These are phyloP conservation scores for sorghum (Sorghum bicolor) DNA, from an alignment of 176 grass and related monocot species.

Conservation along the genomic window DNA sequence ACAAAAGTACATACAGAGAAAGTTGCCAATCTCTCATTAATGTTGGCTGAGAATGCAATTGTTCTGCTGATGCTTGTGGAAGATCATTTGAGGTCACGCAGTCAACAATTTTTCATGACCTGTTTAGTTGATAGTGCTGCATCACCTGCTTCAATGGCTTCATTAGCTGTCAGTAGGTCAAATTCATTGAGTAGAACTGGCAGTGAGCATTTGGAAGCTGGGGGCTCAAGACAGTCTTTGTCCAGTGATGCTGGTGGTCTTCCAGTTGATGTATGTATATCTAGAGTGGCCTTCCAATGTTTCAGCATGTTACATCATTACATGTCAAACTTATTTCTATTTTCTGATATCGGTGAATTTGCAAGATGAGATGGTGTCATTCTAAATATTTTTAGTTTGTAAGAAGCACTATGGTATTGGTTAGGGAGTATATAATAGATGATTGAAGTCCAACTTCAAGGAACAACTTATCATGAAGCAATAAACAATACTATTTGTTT, in stretches of 20 bases:
- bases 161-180: constrained; percentile 56
- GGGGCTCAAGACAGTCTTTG: constrained; percentile 57
- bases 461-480: neutral
- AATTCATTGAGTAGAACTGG: constrained; percentile 70
- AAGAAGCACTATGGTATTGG: neutral
- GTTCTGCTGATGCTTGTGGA: constrained; percentile 97
- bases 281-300: constrained; percentile 20
- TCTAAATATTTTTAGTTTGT: constrained; percentile 23
- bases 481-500: neutral
- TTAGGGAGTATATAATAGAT: constrained; percentile 20
- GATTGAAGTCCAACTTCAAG: constrained; percentile 26
- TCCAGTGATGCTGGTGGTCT: constrained; percentile 84
- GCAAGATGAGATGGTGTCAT: neutral
- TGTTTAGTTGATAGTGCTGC: constrained; percentile 52
- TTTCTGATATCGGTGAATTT: constrained; percentile 9
- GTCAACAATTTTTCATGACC: constrained; percentile 68
- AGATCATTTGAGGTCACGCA: constrained; percentile 91
- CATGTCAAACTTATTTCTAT: constrained; percentile 4
- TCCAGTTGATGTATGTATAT: constrained; percentile 88
- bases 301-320: neutral
- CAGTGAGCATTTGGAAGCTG: constrained; percentile 61
- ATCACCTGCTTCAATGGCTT: constrained; percentile 54
- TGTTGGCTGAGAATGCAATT: constrained; percentile 87
- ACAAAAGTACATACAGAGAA: constrained; percentile 82
- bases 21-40: constrained; percentile 58